Conservation (phyloP, 78 protist species). For the Dictyostelium citrinum region DNA sequence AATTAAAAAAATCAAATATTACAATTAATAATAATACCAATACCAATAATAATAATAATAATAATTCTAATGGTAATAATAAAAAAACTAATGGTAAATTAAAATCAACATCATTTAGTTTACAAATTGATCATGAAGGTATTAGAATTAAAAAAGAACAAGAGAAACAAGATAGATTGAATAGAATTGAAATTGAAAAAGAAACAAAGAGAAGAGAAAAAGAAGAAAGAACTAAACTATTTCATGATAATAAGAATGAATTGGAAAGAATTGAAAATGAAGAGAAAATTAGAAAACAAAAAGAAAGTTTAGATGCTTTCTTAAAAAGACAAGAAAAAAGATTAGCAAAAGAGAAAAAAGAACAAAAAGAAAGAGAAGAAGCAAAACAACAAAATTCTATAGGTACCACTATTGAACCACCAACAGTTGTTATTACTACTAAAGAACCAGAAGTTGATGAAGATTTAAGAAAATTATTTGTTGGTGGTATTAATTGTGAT, state of each 20-base stretch:
- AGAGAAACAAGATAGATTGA: not conserved
- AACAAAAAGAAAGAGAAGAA: not conserved
- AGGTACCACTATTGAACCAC: not conserved
- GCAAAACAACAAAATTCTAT: too few relatives aligned
- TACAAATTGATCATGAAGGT: slow-evolving; percentile 14
- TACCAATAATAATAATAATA: not conserved
- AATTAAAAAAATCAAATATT: not conserved
- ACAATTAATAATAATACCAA: not conserved
- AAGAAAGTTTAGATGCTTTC: not conserved
- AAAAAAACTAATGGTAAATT: not conserved
- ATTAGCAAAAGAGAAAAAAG: not conserved
- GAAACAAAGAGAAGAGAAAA: slow-evolving; percentile 1
- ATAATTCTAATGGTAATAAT: not conserved
- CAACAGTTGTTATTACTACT: not conserved
- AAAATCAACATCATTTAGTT: not conserved
- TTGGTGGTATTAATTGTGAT: slow-evolving; percentile 35
- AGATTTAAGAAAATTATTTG: slow-evolving; percentile 49
- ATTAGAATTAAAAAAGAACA: not conserved
- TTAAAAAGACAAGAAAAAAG: slow-evolving; percentile 5
- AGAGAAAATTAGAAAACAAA: not conserved
- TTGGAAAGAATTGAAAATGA: not conserved
- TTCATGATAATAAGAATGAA: not conserved
- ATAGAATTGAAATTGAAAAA: not conserved
- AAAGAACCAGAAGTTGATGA: not conserved
- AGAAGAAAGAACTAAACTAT: not conserved